A percentile compares a stretch with the other conserved stretches of the same genome.
These are phyloP conservation scores for Plasmodiophora brassicae DNA, from an alignment of 208 protist species.

Conservation along the genomic window DNA sequence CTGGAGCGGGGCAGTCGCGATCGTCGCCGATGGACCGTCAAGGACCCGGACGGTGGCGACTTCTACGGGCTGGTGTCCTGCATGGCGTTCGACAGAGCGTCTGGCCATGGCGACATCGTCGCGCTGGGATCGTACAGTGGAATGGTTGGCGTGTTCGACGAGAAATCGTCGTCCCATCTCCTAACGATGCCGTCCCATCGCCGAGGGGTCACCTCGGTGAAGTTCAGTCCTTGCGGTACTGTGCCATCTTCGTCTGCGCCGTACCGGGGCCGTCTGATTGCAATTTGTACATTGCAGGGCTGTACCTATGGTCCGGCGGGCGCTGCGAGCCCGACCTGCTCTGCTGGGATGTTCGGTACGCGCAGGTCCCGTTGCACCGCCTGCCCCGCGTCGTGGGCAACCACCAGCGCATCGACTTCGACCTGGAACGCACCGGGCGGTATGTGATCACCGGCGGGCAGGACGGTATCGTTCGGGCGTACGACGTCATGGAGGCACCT, in stretches of 20 bases:
- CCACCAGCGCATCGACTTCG: conserved; percentile 51
- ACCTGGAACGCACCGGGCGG: conserved; percentile 13
- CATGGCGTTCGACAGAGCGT: neutral
- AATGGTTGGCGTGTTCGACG: neutral
- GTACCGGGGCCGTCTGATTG: neutral
- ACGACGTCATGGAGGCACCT: neutral
- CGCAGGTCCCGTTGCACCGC: neutral
- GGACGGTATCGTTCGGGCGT: neutral
- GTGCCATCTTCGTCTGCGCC: neutral
- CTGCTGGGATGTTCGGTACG: conserved; percentile 55
- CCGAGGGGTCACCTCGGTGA: neutral
- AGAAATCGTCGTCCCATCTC: neutral
- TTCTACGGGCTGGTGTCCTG: neutral
- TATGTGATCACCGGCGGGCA: neutral
- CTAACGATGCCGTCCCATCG: neutral
- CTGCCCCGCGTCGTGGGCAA: neutral
- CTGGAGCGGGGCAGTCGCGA: neutral
- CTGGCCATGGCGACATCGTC: conserved; percentile 28
- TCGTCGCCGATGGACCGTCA: neutral
- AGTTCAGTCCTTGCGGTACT: neutral
- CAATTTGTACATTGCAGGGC: neutral
- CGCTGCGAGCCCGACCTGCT: conserved; percentile 46
- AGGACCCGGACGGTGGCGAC: neutral
- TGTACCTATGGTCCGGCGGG: conserved; percentile 10
- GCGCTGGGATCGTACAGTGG: neutral